Percentiles rank a stretch among this genome's conserved stretches.
These are phyloP conservation scores for Marasmius tenuissimus DNA, from an alignment of 1,284 basidiomycete genomes.

Conservation along the genomic window DNA sequence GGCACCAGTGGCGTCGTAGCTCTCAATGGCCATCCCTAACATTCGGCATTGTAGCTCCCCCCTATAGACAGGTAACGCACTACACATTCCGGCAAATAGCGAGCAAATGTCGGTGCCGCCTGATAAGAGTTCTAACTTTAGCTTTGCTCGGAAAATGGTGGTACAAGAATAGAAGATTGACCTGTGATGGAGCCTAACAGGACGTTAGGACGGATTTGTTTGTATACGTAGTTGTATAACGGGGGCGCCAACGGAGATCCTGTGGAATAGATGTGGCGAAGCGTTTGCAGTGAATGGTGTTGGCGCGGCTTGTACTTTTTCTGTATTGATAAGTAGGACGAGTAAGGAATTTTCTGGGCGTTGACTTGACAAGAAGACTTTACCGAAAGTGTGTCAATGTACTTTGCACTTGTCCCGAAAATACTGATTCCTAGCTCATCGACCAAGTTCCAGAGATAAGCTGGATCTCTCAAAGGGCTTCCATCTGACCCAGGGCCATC, in stretches of 20 bases:
- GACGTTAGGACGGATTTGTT: conserved; percentile 65
- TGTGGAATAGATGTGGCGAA: conserved; percentile 81
- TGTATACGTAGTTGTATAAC: conserved; percentile 80
- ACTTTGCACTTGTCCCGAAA: conserved; percentile 85
- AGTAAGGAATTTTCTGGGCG: neutral
- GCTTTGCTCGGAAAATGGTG: too few relatives aligned
- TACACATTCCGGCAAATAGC: conserved; percentile 82
- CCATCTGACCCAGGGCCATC: conserved; percentile 85
- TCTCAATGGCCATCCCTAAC: conserved; percentile 78
- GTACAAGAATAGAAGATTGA: conserved; percentile 20
- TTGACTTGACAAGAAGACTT: conserved; percentile 12
- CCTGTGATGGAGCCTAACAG: conserved; percentile 83
- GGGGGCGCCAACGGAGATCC: conserved; percentile 79
- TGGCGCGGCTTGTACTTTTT: conserved; percentile 68
- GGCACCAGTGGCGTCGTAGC: conserved; percentile 48
- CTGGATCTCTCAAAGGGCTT: conserved; percentile 73
- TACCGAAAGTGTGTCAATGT: conserved; percentile 77
- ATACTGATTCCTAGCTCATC: conserved; percentile 76
- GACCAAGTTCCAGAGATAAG: conserved; percentile 72
- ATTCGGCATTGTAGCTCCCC: conserved; percentile 87
- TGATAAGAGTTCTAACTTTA: conserved; percentile 23
- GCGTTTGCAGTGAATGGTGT: conserved; percentile 58
- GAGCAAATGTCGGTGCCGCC: conserved; percentile 88
- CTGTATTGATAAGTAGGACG: conserved; percentile 28
- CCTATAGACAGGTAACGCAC: conserved; percentile 76